These are phyloP conservation scores for Russula sp. DNA, from an alignment of 768 basidiomycete genomes.

Conservation along the genomic window DNA sequence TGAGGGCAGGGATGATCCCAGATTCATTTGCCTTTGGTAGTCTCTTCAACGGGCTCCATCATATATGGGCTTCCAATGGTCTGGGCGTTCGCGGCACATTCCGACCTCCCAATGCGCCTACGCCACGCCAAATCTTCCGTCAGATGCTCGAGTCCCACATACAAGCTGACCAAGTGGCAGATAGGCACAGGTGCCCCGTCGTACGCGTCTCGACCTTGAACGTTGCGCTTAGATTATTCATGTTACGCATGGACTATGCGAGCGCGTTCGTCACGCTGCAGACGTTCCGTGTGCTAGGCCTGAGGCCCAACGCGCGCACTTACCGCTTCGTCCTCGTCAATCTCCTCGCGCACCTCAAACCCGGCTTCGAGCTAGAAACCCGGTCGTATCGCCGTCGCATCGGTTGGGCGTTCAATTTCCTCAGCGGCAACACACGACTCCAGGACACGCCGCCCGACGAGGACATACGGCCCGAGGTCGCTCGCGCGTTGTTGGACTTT, in stretches of 20 bases:
- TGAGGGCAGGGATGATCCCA: constrained; percentile 33
- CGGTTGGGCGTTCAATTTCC: constrained; percentile 11
- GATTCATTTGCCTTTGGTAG: constrained; percentile 18
- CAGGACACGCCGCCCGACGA: neutral
- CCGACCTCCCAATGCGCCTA: neutral
- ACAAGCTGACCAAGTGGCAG: neutral
- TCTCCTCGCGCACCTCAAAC: constrained; percentile 9
- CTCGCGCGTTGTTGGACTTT: neutral
- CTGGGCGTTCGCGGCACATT: neutral
- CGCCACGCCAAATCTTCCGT: constrained; percentile 17
- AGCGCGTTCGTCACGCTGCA: constrained; percentile 15
- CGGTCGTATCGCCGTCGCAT: too few species aligned
- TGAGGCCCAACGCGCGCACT: constrained; percentile 12
- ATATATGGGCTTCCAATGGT: neutral
- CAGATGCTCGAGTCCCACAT: constrained; percentile 20
- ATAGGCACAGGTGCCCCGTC: neutral
- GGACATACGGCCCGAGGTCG: neutral
- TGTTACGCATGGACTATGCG: constrained; percentile 14
- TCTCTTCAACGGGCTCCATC: constrained; percentile 19
- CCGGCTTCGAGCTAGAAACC: neutral
- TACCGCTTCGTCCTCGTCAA: constrained; percentile 17
- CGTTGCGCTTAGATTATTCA: constrained; percentile 16
- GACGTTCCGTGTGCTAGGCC: constrained; percentile 1
- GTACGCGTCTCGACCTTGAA: constrained; percentile 13
- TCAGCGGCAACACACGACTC: neutral